phyloP scores from a whole-genome alignment of 108 stramenopile species.

The Heterococcus sp. region DNA sequence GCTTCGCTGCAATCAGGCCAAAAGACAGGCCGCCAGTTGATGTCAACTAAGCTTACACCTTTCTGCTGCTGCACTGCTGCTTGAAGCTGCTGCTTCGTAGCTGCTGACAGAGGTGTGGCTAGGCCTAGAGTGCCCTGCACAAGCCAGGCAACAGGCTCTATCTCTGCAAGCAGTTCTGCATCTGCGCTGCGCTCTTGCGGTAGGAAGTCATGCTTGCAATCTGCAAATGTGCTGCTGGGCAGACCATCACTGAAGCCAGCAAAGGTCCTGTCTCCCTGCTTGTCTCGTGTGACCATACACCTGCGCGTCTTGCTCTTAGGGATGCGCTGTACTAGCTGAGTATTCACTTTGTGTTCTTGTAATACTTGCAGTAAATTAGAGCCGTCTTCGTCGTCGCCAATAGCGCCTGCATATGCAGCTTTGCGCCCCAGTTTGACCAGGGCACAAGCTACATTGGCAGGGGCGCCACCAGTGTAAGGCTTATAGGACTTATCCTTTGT shows the following conservation, averaged over 20 bases:
- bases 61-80: slow-evolving; percentile 8
- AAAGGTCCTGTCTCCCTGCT: slow-evolving; percentile 29
- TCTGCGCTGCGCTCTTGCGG: not conserved
- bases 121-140: slow-evolving; percentile 42
- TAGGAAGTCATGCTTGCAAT: slow-evolving; percentile 14
- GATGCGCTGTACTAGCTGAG: not conserved
- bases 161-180: no score
- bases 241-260: slow-evolving; percentile 22
- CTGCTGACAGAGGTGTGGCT: slow-evolving; percentile 13
- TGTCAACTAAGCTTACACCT: slow-evolving; percentile 13
- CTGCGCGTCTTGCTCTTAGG: not conserved
- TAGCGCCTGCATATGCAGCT: slow-evolving; percentile 24
- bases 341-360: not conserved
- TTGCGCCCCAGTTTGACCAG: slow-evolving; percentile 29
- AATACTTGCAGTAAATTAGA: not conserved
- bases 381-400: slow-evolving; percentile 21
- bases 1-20: slow-evolving; percentile 13
- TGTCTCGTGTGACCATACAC: slow-evolving; percentile 30
- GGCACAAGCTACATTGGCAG: slow-evolving; percentile 47
- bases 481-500: slow-evolving; percentile 1
- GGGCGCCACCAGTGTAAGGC: slow-evolving; percentile 42
- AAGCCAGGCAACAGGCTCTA: slow-evolving; percentile 23
- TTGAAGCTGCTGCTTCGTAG: no score
- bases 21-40: slow-evolving; percentile 49
- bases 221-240: slow-evolving; percentile 17